These are phyloP conservation scores for Osmozyma mogii DNA, from an alignment of 805 yeast genomes.

Conservation along the genomic window DNA sequence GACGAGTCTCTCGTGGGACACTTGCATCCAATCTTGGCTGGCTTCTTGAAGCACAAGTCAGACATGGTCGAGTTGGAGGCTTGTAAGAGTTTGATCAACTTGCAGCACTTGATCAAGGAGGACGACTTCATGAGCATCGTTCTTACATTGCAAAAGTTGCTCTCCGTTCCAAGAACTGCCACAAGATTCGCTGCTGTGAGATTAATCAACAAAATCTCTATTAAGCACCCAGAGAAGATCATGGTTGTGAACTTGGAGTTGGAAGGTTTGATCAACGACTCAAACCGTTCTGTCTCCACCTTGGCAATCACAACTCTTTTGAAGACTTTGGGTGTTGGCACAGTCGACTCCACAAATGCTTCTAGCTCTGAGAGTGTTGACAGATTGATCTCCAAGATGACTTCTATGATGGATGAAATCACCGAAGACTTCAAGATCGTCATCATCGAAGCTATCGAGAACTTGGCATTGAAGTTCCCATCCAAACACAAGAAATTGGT, in stretches of 20 bases:
- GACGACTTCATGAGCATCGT: constrained; percentile 68
- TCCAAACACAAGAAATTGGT: constrained; percentile 79
- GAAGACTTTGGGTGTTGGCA: constrained; percentile 81
- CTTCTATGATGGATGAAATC: constrained; percentile 85
- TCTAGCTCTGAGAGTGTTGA: constrained; percentile 61
- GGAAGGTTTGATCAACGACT: constrained; percentile 78
- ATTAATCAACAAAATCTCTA: constrained; percentile 76
- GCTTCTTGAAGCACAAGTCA: constrained; percentile 69
- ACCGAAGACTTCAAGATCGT: constrained; percentile 93
- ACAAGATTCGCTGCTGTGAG: constrained; percentile 92
- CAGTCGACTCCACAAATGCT: constrained; percentile 25
- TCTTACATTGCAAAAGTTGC: constrained; percentile 61
- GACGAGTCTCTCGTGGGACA: constrained; percentile 57
- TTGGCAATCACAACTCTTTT: constrained; percentile 93
- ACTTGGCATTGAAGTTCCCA: constrained; percentile 89
- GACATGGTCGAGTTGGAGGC: constrained; percentile 93
- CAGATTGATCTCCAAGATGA: constrained; percentile 77
- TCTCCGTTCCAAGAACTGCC: constrained; percentile 83
- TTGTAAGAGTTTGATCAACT: constrained; percentile 59
- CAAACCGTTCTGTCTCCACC: constrained; percentile 88
- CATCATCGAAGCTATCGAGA: constrained; percentile 90
- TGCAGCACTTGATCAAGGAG: constrained; percentile 47
- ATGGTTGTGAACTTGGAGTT: constrained; percentile 77
- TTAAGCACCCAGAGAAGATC: constrained; percentile 70
- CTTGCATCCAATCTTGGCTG: constrained; percentile 56